Evolutionary conservation across 345 rosid genomes (phyloP), one percentile per base, ranked within the genome.

Genomic region (Lumnitzera racemosa): DNA sequence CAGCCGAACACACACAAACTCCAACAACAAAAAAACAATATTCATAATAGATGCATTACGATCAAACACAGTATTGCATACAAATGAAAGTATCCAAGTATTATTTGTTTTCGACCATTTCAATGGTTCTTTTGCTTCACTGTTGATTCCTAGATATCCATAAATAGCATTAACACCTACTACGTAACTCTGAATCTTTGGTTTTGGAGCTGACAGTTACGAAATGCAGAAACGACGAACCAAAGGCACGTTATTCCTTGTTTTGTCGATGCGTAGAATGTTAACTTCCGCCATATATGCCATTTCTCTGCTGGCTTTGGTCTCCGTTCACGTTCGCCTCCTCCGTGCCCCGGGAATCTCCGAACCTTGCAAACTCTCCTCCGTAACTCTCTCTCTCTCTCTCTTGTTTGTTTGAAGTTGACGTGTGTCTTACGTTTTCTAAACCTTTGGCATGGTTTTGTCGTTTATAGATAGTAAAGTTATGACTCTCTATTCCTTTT

Each of bases 251-350:
- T 70, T 77, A 78, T 76, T 36, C 43, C 11, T 36, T 36, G 43
- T 36, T 36, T 4, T 63, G 59, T 46, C 59, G 55, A 62, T 81
- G 59, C 79, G 87, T 70, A 77, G 67, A 65, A 12, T 75, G 66
- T 70, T 91, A 66, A 86, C 80, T 24, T 85, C 74, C 66, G 89
- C 89, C 73, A 76, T 83, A 25, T 77, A 89, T 63, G 67, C 61
- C 25, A 74, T 89, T 49, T 74, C 87, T 2, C 64, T 83, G 36
- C 41, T 74, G 50, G 82, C 83, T 15, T 64, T 82, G 25, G 67
- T 84, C 61, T 76, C 82, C 13, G 74, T 83, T 10, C 83, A 85
- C 82, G 63, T 79, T 15, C 83, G 74, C 67, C 72, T 81, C 23
- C 70, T 88, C 64, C 84, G 89, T 83, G 68, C 76, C 24, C 61